Evolutionary conservation across 305 asterid genomes (phyloP).

Genomic region (Ruellia speciosa): DNA sequence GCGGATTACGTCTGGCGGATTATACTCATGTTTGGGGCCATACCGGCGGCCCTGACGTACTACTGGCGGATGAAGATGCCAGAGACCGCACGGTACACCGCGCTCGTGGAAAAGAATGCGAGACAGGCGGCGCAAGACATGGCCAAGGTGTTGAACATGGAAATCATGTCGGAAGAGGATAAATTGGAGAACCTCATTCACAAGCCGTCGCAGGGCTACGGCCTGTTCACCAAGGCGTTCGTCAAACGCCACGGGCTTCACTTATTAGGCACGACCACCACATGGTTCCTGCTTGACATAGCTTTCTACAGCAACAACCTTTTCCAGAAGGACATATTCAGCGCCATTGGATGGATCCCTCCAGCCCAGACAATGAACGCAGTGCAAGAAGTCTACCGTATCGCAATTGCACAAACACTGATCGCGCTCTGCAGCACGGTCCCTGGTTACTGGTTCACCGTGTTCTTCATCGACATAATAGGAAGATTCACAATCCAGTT

Average conservation of each 20-base stretch:
- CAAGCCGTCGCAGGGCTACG: background rate
- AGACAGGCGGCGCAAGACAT: background rate
- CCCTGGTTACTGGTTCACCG: background rate
- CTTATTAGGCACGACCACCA: background rate
- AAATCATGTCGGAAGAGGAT: background rate
- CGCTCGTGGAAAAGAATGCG: background rate
- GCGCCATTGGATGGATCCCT: slow-evolving; percentile 1
- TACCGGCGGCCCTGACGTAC: slow-evolving; percentile 3
- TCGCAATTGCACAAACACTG: background rate
- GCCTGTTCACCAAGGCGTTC: background rate
- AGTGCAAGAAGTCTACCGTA: background rate
- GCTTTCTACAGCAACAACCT: background rate
- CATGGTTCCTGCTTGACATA: slow-evolving; percentile 1
- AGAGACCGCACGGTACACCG: slow-evolving; percentile 1
- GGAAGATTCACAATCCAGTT: background rate
- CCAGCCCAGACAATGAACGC: background rate
- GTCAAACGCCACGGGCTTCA: background rate
- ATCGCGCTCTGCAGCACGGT: slow-evolving; percentile 2
- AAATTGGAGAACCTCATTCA: background rate
- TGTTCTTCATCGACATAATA: background rate
- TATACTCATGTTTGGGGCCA: background rate
- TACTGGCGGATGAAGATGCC: slow-evolving; percentile 8
- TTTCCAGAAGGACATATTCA: slow-evolving; percentile 4
- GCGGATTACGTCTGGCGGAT: background rate
- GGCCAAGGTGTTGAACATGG: background rate